Base-by-base conservation (phyloP, 2,329 filamentous ascomycete genomes). In the Fusarium redolens region DNA sequence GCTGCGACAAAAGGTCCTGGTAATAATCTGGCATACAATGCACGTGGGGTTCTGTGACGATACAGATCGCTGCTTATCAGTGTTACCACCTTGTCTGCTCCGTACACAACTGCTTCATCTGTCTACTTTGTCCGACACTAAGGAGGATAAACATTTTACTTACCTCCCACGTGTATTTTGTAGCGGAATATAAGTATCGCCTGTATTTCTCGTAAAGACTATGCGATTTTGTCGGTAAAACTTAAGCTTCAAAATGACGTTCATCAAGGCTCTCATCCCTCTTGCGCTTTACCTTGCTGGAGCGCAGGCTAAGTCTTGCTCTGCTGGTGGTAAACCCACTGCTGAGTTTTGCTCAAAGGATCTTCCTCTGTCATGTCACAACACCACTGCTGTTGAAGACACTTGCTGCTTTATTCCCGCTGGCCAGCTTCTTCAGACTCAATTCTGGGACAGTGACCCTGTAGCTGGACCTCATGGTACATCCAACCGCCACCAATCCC, bases 371-470 rank as follows among this genome's bases (percentile, higher is more conserved):
- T 76, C 74, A 75, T 94, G 92, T 78, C 88, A 90, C 64, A 91
- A 91, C 77, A 88, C 86, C 10, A 89, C 89, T 6, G 81, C 82
- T 12, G 86, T 89, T n/a, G 79, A 85, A 56, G 86, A 94, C 77
- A 87, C 90, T 11, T 95, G 93, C 83, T 95, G 93, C 82, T 92
- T 94, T 83, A 86, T 89, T 28, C 92, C 92, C 0, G 90, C 92
- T 7, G 93, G 93, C 12, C 88, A 93, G 69, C 82, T 95, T 48
- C 85, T 94, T 8, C 89, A 90, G 80, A 94, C 93, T 4, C 92
- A 95, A 76, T 94, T 95, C 82, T 95, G 92, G 92, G 92, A 95
- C 77, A 88, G 89, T 1, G 79, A 87, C 65, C 92, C 92, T 3
- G 84, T 86, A 2, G 87, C 89, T 6, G 92, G 93, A 0, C 92